These are phyloP conservation scores for Gossypium gossypioides DNA, from an alignment of 441 rosid genomes.

Conservation along the genomic window DNA sequence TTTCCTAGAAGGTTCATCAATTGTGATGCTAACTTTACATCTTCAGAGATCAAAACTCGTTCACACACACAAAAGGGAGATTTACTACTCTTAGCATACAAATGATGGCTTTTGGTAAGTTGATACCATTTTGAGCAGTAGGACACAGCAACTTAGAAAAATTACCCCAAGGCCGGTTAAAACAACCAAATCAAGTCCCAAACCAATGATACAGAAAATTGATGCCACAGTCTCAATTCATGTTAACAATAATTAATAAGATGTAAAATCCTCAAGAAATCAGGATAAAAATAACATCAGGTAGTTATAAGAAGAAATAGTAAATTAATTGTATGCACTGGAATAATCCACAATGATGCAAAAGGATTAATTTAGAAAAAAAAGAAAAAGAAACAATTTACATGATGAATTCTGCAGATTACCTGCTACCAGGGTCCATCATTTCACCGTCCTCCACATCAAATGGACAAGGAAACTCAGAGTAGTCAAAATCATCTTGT, in stretches of 20 bases:
- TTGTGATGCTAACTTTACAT: background rate
- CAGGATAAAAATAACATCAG: background rate
- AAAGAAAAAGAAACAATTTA: background rate
- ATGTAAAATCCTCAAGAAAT: background rate
- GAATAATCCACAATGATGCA: background rate
- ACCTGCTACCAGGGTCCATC: conserved; percentile 60
- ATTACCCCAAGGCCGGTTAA: background rate
- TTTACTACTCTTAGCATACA: background rate
- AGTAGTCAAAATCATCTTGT: conserved; percentile 61
- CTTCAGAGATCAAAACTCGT: background rate
- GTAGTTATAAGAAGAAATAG: background rate
- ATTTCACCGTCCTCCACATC: conserved; percentile 64
- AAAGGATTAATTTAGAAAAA: background rate
- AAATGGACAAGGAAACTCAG: conserved; percentile 70
- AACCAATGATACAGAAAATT: background rate
- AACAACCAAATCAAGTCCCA: background rate
- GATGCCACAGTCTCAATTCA: background rate
- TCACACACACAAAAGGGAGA: background rate
- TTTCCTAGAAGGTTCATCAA: background rate
- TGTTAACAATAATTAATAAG: background rate
- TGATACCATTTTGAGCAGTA: background rate
- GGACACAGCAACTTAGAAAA: background rate
- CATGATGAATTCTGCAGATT: conserved; percentile 11
- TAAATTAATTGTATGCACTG: background rate
- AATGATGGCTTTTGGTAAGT: background rate